Evolutionary conservation across 108 stramenopile genomes (phyloP).

Genomic region (Pelagomonas calceolata): DNA sequence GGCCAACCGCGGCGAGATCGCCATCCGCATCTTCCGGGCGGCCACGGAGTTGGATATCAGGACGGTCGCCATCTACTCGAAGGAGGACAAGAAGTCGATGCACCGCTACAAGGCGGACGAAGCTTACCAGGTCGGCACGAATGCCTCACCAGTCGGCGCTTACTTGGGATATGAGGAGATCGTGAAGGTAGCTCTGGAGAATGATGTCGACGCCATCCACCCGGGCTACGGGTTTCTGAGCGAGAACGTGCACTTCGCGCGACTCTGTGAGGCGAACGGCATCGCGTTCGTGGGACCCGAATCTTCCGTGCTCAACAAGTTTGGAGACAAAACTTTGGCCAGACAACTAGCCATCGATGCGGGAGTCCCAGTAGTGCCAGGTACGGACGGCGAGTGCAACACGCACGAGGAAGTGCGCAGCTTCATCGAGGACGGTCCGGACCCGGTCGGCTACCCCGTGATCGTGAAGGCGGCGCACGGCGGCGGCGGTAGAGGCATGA

Average conservation of each 20-base stretch:
- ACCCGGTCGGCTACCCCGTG: slow-evolving; percentile 63
- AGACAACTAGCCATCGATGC: slow-evolving; percentile 57
- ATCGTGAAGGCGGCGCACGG: slow-evolving; percentile 90
- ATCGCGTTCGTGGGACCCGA: slow-evolving; percentile 77
- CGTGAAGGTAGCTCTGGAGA: slow-evolving; percentile 54
- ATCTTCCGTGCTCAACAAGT: slow-evolving; percentile 59
- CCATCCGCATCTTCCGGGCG: slow-evolving; percentile 41
- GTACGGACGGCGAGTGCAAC: slow-evolving; percentile 47
- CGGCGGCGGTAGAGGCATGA: slow-evolving; percentile 90
- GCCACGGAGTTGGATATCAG: slow-evolving; percentile 37
- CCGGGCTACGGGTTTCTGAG: slow-evolving; percentile 73
- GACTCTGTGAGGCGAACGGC: slow-evolving; percentile 53
- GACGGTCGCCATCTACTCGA: slow-evolving; percentile 38
- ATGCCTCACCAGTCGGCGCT: slow-evolving; percentile 32
- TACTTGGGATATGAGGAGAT: slow-evolving; percentile 46
- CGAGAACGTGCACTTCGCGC: slow-evolving; percentile 64
- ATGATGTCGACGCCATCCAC: slow-evolving; percentile 74
- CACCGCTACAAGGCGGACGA: slow-evolving; percentile 54
- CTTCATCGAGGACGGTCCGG: slow-evolving; percentile 39
- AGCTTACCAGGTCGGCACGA: slow-evolving; percentile 29
- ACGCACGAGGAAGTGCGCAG: slow-evolving; percentile 38
- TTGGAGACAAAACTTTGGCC: slow-evolving; percentile 73
- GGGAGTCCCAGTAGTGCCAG: slow-evolving; percentile 76
- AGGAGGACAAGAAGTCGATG: slow-evolving; percentile 40
- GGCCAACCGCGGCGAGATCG: slow-evolving; percentile 17